These are phyloP conservation scores for Sapria himalayana DNA, from an alignment of 345 rosid genomes.

Conservation along the genomic window DNA sequence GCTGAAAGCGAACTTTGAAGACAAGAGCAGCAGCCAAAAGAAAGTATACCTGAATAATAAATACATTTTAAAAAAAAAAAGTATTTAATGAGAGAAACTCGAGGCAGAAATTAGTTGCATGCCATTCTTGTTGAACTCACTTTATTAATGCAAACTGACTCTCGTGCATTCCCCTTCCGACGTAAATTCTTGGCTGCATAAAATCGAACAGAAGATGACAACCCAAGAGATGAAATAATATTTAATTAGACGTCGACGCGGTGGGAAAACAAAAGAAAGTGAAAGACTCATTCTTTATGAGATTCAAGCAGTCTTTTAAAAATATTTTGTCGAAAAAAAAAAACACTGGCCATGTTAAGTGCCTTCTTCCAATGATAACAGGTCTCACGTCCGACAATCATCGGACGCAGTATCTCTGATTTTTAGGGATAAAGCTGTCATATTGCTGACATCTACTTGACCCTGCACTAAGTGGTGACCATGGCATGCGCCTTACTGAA, in stretches of 20 bases:
- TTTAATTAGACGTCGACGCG: neutral
- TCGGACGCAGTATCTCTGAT: too few species aligned
- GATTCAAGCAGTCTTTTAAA: too few species aligned
- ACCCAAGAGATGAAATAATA: conserved; percentile 9
- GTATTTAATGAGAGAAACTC: conserved; percentile 4
- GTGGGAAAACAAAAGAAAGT: neutral
- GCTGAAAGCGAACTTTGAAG: conserved; percentile 52
- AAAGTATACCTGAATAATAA: conserved; percentile 55
- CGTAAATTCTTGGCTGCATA: conserved; percentile 75
- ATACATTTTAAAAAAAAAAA: conserved; percentile 3
- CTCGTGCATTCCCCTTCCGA: conserved; percentile 99
- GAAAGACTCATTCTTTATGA: too few species aligned
- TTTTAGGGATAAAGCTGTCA: too few species aligned
- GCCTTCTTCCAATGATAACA: too few species aligned
- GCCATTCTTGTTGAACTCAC: conserved; percentile 27
- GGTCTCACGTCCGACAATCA: too few species aligned
- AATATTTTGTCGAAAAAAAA: too few species aligned
- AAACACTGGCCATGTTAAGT: too few species aligned
- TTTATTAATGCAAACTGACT: conserved; percentile 76
- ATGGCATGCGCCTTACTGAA: too few species aligned
- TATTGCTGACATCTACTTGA: too few species aligned
- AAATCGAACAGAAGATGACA: conserved; percentile 7
- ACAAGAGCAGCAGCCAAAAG: conserved; percentile 68
- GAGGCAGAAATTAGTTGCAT: conserved; percentile 4
- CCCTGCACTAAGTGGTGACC: too few species aligned